These are phyloP conservation scores for Suillus decipiens DNA, from an alignment of 768 basidiomycete species.

Conservation along the genomic window DNA sequence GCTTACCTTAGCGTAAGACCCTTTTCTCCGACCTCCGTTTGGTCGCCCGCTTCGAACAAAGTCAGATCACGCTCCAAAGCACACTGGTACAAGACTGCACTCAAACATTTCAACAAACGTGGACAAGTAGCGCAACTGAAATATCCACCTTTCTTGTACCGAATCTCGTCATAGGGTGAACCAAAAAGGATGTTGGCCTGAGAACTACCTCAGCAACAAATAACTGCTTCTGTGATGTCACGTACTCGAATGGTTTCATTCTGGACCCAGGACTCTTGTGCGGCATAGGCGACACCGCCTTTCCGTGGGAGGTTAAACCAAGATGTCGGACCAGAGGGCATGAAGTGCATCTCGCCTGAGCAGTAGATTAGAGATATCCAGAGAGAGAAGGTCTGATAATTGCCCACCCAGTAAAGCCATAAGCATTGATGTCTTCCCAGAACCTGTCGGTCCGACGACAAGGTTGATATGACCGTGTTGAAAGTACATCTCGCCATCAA, in stretches of 20 bases:
- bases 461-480: constrained; percentile 53
- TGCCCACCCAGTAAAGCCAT: constrained; percentile 57
- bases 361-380: constrained; percentile 5
- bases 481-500: constrained; percentile 59
- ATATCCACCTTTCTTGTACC: constrained; percentile 42
- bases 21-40: constrained; percentile 73
- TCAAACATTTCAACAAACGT: constrained; percentile 5
- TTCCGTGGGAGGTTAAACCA: constrained; percentile 71
- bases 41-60: constrained; percentile 59
- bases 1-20: constrained; percentile 53
- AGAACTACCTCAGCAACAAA: neutral
- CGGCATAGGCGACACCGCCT: constrained; percentile 75
- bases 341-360: constrained; percentile 61
- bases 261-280: constrained; percentile 85
- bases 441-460: constrained; percentile 59
- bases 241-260: constrained; percentile 71
- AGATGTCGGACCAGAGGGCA: constrained; percentile 50
- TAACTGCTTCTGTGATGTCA: neutral
- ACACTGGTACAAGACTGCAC: constrained; percentile 39
- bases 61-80: constrained; percentile 45
- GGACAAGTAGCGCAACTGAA: neutral
- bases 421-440: constrained; percentile 64
- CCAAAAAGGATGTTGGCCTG: constrained; percentile 52
- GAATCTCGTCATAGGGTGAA: constrained; percentile 39
- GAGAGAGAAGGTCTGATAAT: neutral